Conservation (phyloP, 176 grass and related monocot species). For the Zoysia japonica region DNA sequence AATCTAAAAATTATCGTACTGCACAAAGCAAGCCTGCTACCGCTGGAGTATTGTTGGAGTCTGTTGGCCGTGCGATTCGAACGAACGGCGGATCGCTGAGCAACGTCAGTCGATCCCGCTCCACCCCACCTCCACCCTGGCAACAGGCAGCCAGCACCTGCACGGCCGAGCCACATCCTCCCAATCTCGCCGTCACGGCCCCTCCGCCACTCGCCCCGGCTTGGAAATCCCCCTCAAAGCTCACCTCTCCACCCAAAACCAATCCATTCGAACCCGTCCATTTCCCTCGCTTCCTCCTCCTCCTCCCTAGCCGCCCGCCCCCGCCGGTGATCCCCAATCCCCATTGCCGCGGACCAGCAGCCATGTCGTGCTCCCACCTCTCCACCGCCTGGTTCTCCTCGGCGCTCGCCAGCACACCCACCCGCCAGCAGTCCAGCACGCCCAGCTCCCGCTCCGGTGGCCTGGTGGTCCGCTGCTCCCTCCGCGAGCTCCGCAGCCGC, state of each 20-base stretch:
- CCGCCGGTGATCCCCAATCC: slow-evolving; percentile 23
- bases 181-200: neutral
- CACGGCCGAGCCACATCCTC: slow-evolving; percentile 41
- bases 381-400: slow-evolving; percentile 65
- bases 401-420: slow-evolving; percentile 50
- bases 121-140: no score
- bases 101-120: no score
- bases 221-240: slow-evolving; percentile 44
- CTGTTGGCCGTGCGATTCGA: no score
- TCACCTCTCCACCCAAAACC: slow-evolving; percentile 62
- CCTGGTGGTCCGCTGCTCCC: slow-evolving; percentile 55
- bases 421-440: slow-evolving; percentile 17
- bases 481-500: slow-evolving; percentile 67
- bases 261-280: slow-evolving; percentile 61
- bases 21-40: no score
- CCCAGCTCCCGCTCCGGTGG: slow-evolving; percentile 24
- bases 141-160: neutral
- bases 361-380: slow-evolving; percentile 51
- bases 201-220: slow-evolving; percentile 45
- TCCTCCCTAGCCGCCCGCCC: neutral
- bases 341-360: slow-evolving; percentile 12
- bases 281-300: slow-evolving; percentile 38
- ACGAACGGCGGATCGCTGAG: no score
- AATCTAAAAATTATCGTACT: no score
- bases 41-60: no score